Percentiles rank a stretch among this genome's conserved stretches.
These are phyloP conservation scores for Coemansia sp. DNA, from an alignment of 192 early-diverging fungal genomes.

Conservation along the genomic window DNA sequence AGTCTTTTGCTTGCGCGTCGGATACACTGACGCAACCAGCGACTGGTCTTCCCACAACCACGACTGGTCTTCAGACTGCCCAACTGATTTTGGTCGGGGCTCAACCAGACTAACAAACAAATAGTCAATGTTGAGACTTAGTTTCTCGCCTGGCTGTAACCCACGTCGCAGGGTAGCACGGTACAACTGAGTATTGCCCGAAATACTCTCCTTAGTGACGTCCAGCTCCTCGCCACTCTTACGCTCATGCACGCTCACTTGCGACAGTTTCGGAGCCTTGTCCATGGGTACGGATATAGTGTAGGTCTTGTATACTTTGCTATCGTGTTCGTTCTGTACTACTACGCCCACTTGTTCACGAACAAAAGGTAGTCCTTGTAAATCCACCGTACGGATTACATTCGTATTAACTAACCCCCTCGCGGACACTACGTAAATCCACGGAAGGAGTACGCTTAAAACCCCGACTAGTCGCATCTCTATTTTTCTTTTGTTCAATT, in stretches of 20 bases:
- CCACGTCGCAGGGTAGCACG: slow-evolving; percentile 27
- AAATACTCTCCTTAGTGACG: not conserved
- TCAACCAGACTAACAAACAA: slow-evolving; percentile 50
- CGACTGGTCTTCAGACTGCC: slow-evolving; percentile 70
- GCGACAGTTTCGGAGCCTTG: slow-evolving; percentile 27
- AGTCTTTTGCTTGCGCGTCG: slow-evolving; percentile 74
- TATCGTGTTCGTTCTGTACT: slow-evolving; percentile 45
- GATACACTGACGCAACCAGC: slow-evolving; percentile 70
- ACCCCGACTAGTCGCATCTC: not conserved
- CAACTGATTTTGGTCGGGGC: slow-evolving; percentile 60
- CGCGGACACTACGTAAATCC: not conserved
- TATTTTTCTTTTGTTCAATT: not conserved
- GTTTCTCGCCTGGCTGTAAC: slow-evolving; percentile 62
- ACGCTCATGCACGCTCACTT: slow-evolving; percentile 43
- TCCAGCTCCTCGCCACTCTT: slow-evolving; percentile 41
- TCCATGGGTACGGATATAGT: slow-evolving; percentile 16
- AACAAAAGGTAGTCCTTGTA: slow-evolving; percentile 38
- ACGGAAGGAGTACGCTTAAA: not conserved
- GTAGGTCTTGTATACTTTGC: slow-evolving; percentile 33
- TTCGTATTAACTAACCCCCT: slow-evolving; percentile 47
- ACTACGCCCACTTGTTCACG: slow-evolving; percentile 57
- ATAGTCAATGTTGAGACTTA: slow-evolving; percentile 61
- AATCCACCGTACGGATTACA: slow-evolving; percentile 46
- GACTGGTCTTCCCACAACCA: slow-evolving; percentile 65
- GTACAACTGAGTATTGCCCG: not conserved